Base-by-base conservation (phyloP, 768 basidiomycete species). In the Rhizopogon salebrosus region DNA sequence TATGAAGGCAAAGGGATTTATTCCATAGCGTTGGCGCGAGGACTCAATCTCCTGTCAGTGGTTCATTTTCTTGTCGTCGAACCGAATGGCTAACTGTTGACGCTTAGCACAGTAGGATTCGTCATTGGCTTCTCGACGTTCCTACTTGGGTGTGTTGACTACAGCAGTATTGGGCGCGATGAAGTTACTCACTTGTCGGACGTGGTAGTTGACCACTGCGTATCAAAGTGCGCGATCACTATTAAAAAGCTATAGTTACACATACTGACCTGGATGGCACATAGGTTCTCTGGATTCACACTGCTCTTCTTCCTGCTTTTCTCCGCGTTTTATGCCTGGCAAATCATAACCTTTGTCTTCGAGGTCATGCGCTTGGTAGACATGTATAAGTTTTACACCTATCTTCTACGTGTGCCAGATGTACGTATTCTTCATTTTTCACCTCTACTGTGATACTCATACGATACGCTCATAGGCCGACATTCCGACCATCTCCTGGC, bases 71-170 rank as follows among this genome's bases (percentile, higher is more conserved):
- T n/a, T 58, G 38, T 62, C 58, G 46, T 54, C 14, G 3, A 56
- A 14, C 49, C 34, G 42, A 22, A 35, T 53, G 27, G 52, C 66
- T 65, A 55, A 71, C 65, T 29, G 52, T 56, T 63, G 53, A 57
- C 60, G 60, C 50, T 34, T 68, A 99, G 97, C 59, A 99, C 95
- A 57, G 85, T 97, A 22, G 95, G 94, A 41, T 99, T 98, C 70
- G 95, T 98, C 48, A 98, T 98, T 61, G 82, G 80, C n/a, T 99
- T 99, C 70, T 95, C 97, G 11, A 95, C 95, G 8, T 99, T 99
- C 67, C 75, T 99, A 11, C 70, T 95, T 6, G 91, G 94, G 13
- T 99, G 97, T 69, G 80, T 99, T 56, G 94, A 99, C 67, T 98
- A 97, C 67, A 83, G 87, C 34, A 79, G 79, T 36, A 80, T 98